These are phyloP conservation scores for Strigomonas galati DNA, from an alignment of 208 protist genomes.

Conservation along the genomic window DNA sequence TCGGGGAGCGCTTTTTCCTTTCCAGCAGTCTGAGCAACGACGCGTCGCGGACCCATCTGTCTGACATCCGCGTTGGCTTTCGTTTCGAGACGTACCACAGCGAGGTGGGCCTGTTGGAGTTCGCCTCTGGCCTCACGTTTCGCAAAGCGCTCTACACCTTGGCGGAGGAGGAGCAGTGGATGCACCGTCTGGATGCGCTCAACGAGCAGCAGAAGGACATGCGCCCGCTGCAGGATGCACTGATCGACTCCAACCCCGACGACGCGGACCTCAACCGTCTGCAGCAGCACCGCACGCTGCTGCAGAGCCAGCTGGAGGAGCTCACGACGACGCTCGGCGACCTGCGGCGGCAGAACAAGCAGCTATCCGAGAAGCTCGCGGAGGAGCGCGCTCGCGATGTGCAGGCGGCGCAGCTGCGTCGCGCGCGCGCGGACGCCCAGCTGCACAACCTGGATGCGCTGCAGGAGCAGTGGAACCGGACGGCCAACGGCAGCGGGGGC, in stretches of 20 bases:
- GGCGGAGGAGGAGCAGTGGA: conserved; percentile 41
- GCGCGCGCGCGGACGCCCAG: conserved; percentile 32
- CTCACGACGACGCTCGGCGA: conserved; percentile 43
- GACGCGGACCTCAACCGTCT: conserved; percentile 65
- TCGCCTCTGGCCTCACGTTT: conserved; percentile 75
- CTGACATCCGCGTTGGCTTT: conserved; percentile 83
- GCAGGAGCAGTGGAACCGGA: conserved; percentile 11
- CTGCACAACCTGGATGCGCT: conserved; percentile 25
- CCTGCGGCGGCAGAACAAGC: conserved; percentile 76
- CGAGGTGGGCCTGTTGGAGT: conserved; percentile 83
- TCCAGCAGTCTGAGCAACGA: conserved; percentile 89
- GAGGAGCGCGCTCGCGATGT: conserved; percentile 70
- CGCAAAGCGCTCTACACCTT: conserved; percentile 70
- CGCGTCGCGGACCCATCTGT: conserved; percentile 72
- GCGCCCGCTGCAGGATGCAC: conserved; percentile 19
- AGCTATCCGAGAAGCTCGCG: conserved; percentile 73
- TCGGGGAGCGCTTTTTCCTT: conserved; percentile 85
- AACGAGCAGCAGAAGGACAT: not conserved
- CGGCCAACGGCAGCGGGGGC: not conserved
- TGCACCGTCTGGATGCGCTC: conserved; percentile 13
- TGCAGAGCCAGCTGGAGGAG: conserved; percentile 67
- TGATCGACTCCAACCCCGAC: conserved; percentile 76
- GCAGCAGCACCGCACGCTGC: conserved; percentile 49
- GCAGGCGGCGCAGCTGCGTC: conserved; percentile 63
- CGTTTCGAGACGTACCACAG: conserved; percentile 91